A percentile compares a stretch with the other conserved stretches of the same genome.
These are phyloP conservation scores for Calonectria ilicicola DNA, from an alignment of 2,329 filamentous ascomycete species.

Conservation along the genomic window DNA sequence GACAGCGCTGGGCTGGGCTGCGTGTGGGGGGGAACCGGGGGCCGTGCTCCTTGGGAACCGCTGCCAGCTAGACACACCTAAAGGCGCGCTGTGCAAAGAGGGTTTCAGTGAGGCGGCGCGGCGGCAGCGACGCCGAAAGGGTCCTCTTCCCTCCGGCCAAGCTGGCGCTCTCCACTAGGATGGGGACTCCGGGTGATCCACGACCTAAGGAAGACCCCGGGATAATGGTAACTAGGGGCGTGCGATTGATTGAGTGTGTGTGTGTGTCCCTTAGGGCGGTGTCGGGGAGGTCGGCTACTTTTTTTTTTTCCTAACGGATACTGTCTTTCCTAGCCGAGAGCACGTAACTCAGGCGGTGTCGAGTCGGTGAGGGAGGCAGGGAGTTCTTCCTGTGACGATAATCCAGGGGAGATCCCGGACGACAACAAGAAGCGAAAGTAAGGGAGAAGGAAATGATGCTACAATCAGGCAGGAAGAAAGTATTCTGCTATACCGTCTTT, in stretches of 20 bases:
- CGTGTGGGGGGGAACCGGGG: slow-evolving; percentile 5
- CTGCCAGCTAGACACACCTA: neutral
- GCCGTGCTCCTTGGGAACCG: slow-evolving; percentile 1
- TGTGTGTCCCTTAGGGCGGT: neutral
- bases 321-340: slow-evolving; percentile 11
- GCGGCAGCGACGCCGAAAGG: slow-evolving; percentile 1
- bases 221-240: neutral
- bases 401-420: slow-evolving; percentile 19
- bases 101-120: slow-evolving; percentile 4
- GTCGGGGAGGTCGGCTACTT: slow-evolving; percentile 1
- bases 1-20: slow-evolving; percentile 10
- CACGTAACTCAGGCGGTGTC: slow-evolving; percentile 6
- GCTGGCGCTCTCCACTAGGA: neutral
- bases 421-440: neutral
- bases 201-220: slow-evolving; percentile 3
- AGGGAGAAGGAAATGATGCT: slow-evolving; percentile 19
- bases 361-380: slow-evolving; percentile 6
- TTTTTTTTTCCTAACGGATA: neutral
- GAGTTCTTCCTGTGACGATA: neutral
- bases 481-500: neutral
- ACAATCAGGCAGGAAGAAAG: neutral
- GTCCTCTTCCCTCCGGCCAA: neutral
- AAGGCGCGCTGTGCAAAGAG: neutral
- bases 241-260: neutral
- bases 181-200: slow-evolving; percentile 5